Conservation (phyloP, 495 filamentous ascomycete genomes). For the Penicillium alfredii region DNA sequence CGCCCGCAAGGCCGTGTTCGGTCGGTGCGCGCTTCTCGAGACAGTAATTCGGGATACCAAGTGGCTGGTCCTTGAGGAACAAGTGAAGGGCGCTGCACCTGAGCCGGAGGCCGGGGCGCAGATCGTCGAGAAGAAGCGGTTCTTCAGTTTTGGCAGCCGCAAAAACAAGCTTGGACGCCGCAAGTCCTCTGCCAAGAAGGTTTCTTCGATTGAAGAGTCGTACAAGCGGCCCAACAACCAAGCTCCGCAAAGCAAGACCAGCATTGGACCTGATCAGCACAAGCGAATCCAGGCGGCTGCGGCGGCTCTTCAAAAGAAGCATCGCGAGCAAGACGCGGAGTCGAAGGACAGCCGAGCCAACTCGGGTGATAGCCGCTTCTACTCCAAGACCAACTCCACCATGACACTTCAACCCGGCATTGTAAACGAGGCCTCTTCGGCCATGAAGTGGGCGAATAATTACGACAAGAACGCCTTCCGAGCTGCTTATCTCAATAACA, state of each 20-base stretch:
- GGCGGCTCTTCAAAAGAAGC: slow-evolving; percentile 65
- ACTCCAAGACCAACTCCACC: slow-evolving; percentile 82
- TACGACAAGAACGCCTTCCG: slow-evolving; percentile 77
- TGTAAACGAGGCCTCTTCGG: slow-evolving; percentile 79
- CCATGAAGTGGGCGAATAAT: slow-evolving; percentile 83
- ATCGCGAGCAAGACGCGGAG: slow-evolving; percentile 52
- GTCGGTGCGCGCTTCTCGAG: slow-evolving; percentile 86
- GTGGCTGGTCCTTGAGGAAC: slow-evolving; percentile 94
- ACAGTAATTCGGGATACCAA: slow-evolving; percentile 73
- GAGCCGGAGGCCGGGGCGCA: slow-evolving; percentile 79
- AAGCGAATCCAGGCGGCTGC: slow-evolving; percentile 89
- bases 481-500: slow-evolving; percentile 71
- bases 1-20: slow-evolving; percentile 85
- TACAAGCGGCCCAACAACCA: slow-evolving; percentile 43
- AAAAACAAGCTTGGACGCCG: slow-evolving; percentile 53
- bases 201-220: slow-evolving; percentile 43
- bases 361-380: slow-evolving; percentile 22
- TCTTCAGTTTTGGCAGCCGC: slow-evolving; percentile 78
- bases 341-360: slow-evolving; percentile 12
- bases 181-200: slow-evolving; percentile 58
- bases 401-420: slow-evolving; percentile 84
- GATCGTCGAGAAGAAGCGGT: slow-evolving; percentile 88
- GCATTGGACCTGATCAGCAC: slow-evolving; percentile 86
- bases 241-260: slow-evolving; percentile 68
- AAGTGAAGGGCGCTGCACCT: slow-evolving; percentile 87